Conservation (phyloP, 1,284 basidiomycete species). For the Psilocybe mexicana region DNA sequence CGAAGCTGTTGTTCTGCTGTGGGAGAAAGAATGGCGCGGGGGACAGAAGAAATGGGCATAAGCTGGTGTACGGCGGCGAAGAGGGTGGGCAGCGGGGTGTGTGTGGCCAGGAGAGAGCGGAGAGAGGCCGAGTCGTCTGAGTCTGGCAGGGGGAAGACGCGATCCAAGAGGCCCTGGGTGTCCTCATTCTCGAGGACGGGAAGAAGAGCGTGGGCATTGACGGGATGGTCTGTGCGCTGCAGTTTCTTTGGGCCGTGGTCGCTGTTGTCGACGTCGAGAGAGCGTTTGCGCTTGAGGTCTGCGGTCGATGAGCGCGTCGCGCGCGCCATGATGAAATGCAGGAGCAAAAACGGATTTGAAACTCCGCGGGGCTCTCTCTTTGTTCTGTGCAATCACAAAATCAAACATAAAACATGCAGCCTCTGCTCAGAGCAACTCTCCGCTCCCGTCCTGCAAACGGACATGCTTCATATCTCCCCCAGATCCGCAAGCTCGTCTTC, state of each 20-base stretch:
- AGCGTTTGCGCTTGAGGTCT: constrained; percentile 65
- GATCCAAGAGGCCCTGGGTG: constrained; percentile 75
- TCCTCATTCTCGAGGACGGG: constrained; percentile 79
- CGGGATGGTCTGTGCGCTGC: constrained; percentile 39
- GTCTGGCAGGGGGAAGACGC: constrained; percentile 55
- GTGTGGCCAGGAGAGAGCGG: constrained; percentile 52
- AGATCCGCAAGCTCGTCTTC: constrained; percentile 79
- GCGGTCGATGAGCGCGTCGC: constrained; percentile 64
- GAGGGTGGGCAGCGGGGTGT: constrained; percentile 19
- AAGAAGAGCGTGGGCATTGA: constrained; percentile 64
- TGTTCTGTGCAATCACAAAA: constrained; percentile 2
- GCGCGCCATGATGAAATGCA: constrained; percentile 56
- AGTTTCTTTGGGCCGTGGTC: constrained; percentile 46
- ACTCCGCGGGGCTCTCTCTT: constrained; percentile 27
- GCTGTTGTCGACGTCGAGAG: constrained; percentile 43
- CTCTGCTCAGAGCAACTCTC: constrained; percentile 54
- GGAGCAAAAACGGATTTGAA: constrained; percentile 26
- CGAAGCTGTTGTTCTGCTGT: constrained; percentile 67
- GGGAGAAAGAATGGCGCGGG: constrained; percentile 58
- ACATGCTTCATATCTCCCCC: constrained; percentile 67
- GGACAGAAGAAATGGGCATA: constrained; percentile 64
- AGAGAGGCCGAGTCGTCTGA: constrained; percentile 51
- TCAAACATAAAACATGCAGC: constrained; percentile 12
- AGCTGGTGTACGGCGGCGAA: constrained; percentile 67
- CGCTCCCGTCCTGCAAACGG: constrained; percentile 69